Percentiles rank a stretch among this genome's conserved stretches.
These are phyloP conservation scores for Juncus effusus DNA, from an alignment of 176 grass and related monocot genomes.

Conservation along the genomic window DNA sequence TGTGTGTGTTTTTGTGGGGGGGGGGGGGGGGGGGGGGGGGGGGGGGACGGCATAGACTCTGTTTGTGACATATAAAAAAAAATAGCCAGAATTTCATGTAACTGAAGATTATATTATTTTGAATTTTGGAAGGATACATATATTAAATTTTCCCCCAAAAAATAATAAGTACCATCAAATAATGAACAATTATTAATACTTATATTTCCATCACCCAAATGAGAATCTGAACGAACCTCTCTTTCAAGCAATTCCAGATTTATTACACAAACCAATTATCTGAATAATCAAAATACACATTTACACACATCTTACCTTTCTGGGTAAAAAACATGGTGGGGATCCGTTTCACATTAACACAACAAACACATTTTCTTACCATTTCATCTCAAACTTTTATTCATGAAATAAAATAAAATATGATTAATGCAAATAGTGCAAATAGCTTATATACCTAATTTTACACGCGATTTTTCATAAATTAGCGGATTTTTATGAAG, in stretches of 20 bases:
- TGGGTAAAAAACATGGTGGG: constrained; percentile 21
- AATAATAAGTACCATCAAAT: no score
- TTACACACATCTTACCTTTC: background rate
- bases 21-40: no score
- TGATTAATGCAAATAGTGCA: constrained; percentile 11
- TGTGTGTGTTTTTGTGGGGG: no score
- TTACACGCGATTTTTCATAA: background rate
- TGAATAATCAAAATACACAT: background rate
- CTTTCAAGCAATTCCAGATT: constrained; percentile 19
- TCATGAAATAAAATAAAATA: background rate
- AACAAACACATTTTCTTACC: constrained; percentile 2
- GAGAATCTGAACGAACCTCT: background rate
- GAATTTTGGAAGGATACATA: no score
- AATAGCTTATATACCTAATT: background rate
- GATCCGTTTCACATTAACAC: background rate
- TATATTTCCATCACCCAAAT: no score
- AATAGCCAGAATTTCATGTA: no score
- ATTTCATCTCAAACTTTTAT: background rate
- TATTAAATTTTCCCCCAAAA: no score
- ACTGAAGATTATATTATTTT: no score
- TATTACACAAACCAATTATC: background rate
- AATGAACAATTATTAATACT: no score
- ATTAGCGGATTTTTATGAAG: background rate
- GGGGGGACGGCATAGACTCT: no score
- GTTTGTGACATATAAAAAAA: no score